These are phyloP conservation scores for Vitis amurensis DNA, from an alignment of 164 flowering plant species.

Conservation along the genomic window DNA sequence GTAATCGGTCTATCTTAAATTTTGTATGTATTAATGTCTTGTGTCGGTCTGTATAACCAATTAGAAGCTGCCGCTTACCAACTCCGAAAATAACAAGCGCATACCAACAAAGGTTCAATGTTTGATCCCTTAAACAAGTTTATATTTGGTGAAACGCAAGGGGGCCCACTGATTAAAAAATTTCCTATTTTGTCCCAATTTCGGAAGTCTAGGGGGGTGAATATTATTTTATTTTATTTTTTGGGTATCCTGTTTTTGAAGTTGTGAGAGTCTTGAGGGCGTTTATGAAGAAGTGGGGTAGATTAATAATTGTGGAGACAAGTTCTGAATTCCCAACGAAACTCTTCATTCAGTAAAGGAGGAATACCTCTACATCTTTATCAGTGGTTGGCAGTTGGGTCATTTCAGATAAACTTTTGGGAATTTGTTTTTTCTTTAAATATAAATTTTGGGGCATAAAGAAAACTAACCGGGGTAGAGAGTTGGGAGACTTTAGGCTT, in stretches of 20 bases:
- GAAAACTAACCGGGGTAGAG: conserved; percentile 1
- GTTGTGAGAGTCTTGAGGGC: too few species aligned
- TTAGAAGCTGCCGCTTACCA: too few species aligned
- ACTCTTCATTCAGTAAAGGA: conserved; percentile 8
- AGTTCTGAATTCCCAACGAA: conserved; percentile 4
- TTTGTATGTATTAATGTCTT: too few species aligned
- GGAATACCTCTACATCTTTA: conserved; percentile 5
- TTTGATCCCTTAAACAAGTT: background rate
- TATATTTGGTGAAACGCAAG: background rate
- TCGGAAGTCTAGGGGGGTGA: too few species aligned
- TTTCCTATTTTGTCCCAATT: background rate
- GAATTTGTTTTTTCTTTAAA: background rate
- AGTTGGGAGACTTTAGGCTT: background rate
- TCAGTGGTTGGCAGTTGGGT: conserved; percentile 41
- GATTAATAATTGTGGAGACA: background rate
- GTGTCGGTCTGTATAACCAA: too few species aligned
- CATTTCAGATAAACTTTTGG: conserved; percentile 21
- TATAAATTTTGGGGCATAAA: conserved; percentile 7
- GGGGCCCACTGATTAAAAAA: background rate
- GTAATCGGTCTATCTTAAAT: too few species aligned
- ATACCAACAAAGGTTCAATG: too few species aligned
- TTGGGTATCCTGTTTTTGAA: too few species aligned
- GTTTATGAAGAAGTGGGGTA: conserved; percentile 1
- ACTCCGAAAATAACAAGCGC: too few species aligned
- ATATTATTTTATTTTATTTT: too few species aligned